Evolutionary conservation across 176 grass and related monocot genomes (phyloP).

Genomic region (Zoysia pacifica): DNA sequence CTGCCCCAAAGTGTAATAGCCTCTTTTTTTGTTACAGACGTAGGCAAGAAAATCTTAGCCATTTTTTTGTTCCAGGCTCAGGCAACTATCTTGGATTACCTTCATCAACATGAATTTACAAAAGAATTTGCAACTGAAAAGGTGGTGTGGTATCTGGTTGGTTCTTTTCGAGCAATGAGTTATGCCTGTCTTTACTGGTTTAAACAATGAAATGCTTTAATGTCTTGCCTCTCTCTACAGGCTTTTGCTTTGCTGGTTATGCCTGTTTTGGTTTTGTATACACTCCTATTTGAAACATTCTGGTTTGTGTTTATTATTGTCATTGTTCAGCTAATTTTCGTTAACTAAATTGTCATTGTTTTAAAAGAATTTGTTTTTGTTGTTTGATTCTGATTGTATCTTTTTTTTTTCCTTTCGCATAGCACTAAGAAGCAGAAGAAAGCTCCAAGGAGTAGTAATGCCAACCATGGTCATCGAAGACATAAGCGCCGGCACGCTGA

Average conservation of each 20-base stretch:
- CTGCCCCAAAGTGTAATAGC: too few relatives aligned
- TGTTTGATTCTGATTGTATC: slow-evolving; percentile 3
- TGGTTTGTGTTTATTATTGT: slow-evolving; percentile 55
- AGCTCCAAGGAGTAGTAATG: slow-evolving; percentile 42
- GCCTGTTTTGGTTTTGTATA: slow-evolving; percentile 63
- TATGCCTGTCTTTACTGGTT: slow-evolving; percentile 13
- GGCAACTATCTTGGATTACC: slow-evolving; percentile 66
- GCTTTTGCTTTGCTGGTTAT: slow-evolving; percentile 73
- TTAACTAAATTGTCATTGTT: background rate
- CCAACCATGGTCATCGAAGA: slow-evolving; percentile 51
- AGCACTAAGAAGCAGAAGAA: slow-evolving; percentile 70
- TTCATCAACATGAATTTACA: slow-evolving; percentile 69
- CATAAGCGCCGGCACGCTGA: slow-evolving; percentile 77
- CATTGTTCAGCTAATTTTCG: slow-evolving; percentile 20
- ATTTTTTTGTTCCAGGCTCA: slow-evolving; percentile 72
- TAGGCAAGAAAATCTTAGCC: background rate
- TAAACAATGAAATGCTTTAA: slow-evolving; percentile 18
- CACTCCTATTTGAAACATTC: slow-evolving; percentile 56
- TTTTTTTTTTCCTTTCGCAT: background rate
- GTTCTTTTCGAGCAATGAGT: slow-evolving; percentile 29
- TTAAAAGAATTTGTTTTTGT: too few relatives aligned
- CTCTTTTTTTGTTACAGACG: background rate
- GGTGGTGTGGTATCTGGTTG: slow-evolving; percentile 90
- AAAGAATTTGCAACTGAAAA: slow-evolving; percentile 79
- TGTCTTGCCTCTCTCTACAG: slow-evolving; percentile 48